Evolutionary conservation across 2,329 filamentous ascomycete species (phyloP).

Genomic region (Apiospora malaysiana): DNA sequence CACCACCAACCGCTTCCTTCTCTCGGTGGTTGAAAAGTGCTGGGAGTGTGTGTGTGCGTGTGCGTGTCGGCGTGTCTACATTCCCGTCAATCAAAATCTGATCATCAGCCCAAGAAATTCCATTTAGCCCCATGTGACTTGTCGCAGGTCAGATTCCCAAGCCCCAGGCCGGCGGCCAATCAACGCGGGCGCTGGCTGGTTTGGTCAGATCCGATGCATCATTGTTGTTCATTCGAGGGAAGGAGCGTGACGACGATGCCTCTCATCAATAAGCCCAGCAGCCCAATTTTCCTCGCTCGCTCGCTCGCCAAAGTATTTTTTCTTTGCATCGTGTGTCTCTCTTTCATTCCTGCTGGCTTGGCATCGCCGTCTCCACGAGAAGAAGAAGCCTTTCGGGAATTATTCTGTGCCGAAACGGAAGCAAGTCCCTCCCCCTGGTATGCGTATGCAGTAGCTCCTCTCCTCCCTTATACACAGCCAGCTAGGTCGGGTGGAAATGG

Average conservation of each 20-base stretch:
- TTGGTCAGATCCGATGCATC: constrained; percentile 18
- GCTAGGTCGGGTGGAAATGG: background rate
- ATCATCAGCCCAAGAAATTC: constrained; percentile 3
- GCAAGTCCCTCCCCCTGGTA: too few relatives aligned
- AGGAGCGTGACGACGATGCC: background rate
- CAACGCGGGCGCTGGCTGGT: background rate
- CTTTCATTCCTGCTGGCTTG: background rate
- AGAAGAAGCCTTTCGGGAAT: background rate
- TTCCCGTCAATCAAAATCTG: constrained; percentile 3
- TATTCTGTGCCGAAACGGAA: background rate
- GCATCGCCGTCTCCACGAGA: background rate
- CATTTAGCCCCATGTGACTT: constrained; percentile 18
- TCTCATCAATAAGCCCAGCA: background rate
- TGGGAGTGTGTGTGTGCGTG: too few relatives aligned
- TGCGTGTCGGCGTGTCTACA: too few relatives aligned
- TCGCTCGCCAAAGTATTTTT: background rate
- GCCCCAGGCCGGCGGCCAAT: background rate
- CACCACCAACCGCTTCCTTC: background rate
- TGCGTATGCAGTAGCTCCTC: background rate
- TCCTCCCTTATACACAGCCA: background rate
- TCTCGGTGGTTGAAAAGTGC: too few relatives aligned
- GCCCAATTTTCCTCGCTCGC: background rate
- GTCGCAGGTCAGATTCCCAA: constrained; percentile 10
- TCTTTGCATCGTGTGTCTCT: background rate
- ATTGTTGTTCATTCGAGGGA: background rate